Evolutionary conservation across 768 basidiomycete genomes (phyloP).

Genomic region (Xerocomellus dryophilus): DNA sequence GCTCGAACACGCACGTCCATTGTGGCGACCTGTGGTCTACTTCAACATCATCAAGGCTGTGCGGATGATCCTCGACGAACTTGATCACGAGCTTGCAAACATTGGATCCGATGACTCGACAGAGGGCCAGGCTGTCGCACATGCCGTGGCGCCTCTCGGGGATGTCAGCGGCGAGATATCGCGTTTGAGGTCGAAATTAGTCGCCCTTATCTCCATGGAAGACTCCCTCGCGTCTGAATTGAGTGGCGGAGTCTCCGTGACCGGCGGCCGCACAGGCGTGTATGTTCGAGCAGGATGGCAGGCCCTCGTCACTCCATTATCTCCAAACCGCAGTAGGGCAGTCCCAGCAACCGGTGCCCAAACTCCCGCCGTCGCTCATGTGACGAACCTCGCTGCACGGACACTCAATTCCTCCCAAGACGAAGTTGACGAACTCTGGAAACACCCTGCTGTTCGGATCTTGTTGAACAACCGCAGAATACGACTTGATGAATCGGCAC

Average conservation of each 20-base stretch:
- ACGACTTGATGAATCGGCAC: conserved; percentile 69
- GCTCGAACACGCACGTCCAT: conserved; percentile 66
- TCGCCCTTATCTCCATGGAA: conserved; percentile 65
- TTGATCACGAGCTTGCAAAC: conserved; percentile 55
- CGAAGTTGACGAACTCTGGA: conserved; percentile 65
- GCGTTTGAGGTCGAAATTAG: conserved; percentile 51
- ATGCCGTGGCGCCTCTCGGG: conserved; percentile 32
- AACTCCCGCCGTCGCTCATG: conserved; percentile 35
- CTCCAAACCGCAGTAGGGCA: conserved; percentile 42
- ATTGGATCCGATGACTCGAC: conserved; percentile 25
- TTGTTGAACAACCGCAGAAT: conserved; percentile 57
- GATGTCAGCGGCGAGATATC: conserved; percentile 45
- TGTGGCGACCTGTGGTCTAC: conserved; percentile 79
- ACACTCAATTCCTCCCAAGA: conserved; percentile 47
- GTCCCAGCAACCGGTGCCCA: conserved; percentile 34
- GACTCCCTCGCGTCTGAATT: conserved; percentile 66
- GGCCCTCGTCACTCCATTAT: conserved; percentile 44
- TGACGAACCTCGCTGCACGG: conserved; percentile 53
- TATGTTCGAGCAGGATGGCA: conserved; percentile 77
- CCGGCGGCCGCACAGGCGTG: conserved; percentile 58
- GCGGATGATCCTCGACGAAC: conserved; percentile 68
- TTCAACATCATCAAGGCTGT: conserved; percentile 82
- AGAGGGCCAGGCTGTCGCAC: conserved; percentile 32
- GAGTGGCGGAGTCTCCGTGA: conserved; percentile 58
- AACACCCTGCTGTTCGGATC: conserved; percentile 59